Percentiles rank a stretch among this genome's conserved stretches.
phyloP scores from a whole-genome alignment of 352 stramenopile species.

The Phytophthora ohioensis region DNA sequence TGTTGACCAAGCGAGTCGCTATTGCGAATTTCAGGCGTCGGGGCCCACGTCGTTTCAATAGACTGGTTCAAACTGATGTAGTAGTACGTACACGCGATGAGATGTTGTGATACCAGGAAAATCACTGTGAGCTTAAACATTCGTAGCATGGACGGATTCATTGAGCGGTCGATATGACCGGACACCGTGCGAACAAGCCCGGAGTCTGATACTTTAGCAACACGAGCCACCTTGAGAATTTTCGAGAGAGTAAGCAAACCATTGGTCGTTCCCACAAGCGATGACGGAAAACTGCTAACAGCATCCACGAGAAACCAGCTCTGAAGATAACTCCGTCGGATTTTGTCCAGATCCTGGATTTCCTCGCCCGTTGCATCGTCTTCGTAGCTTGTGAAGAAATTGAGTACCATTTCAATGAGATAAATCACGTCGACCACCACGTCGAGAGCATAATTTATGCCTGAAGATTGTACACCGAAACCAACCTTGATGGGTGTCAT shows the following conservation, averaged over 20 bases:
- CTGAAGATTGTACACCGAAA: conserved; percentile 47
- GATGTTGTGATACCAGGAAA: conserved; percentile 75
- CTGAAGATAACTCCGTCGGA: conserved; percentile 63
- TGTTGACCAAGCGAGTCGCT: conserved; percentile 48
- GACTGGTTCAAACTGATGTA: conserved; percentile 58
- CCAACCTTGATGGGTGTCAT: conserved; percentile 64
- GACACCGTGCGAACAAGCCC: conserved; percentile 60
- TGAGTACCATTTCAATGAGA: conserved; percentile 61
- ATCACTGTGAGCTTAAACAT: conserved; percentile 77
- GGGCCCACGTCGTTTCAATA: conserved; percentile 56
- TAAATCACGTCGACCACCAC: conserved; percentile 66
- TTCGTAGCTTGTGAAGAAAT: conserved; percentile 76
- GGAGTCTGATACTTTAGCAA: conserved; percentile 62
- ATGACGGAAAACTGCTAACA: conserved; percentile 62
- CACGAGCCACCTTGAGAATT: conserved; percentile 64
- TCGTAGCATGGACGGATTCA: conserved; percentile 73
- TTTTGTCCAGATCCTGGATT: conserved; percentile 64
- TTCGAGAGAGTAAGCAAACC: conserved; percentile 55
- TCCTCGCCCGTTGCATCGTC: conserved; percentile 69
- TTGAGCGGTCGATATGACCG: conserved; percentile 62
- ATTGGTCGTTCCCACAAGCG: conserved; percentile 45
- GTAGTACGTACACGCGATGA: conserved; percentile 83
- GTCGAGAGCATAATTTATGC: conserved; percentile 51
- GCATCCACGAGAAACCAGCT: conserved; percentile 66
- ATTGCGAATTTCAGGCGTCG: conserved; percentile 34